A percentile compares a stretch with the other conserved stretches of the same genome.
Conservation (phyloP, 2,329 filamentous ascomycete species). For the Botryosphaeria dothidea region DNA sequence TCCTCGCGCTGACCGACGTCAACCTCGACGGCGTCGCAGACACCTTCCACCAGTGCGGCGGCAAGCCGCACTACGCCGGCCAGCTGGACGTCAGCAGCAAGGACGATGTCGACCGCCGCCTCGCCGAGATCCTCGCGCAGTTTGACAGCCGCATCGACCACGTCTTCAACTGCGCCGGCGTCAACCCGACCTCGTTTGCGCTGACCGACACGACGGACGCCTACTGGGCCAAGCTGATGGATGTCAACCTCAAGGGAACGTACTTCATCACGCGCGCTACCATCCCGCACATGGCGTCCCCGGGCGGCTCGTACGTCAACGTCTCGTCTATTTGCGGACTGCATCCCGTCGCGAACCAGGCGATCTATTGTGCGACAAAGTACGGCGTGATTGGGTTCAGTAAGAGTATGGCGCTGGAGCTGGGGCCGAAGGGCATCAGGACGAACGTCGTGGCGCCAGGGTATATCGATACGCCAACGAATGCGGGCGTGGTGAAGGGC, state of each 20-base stretch:
- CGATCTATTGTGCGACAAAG: slow-evolving; percentile 81
- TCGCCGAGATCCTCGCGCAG: slow-evolving; percentile 57
- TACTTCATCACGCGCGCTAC: slow-evolving; percentile 97
- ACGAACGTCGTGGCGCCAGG: slow-evolving; percentile 28
- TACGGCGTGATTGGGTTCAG: slow-evolving; percentile 91
- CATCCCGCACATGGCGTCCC: slow-evolving; percentile 96
- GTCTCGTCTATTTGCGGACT: slow-evolving; percentile 96
- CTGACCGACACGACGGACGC: slow-evolving; percentile 97
- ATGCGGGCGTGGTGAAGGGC: slow-evolving; percentile 52
- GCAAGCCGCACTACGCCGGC: slow-evolving; percentile 88
- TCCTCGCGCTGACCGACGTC: slow-evolving; percentile 89
- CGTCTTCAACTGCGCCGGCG: slow-evolving; percentile 96
- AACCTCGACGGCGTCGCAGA: slow-evolving; percentile 86
- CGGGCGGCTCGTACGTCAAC: slow-evolving; percentile 95
- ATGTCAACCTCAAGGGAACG: slow-evolving; percentile 89
- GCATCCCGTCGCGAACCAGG: slow-evolving; percentile 98
- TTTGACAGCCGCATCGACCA: slow-evolving; percentile 91
- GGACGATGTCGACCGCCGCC: slow-evolving; percentile 62
- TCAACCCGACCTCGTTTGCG: slow-evolving; percentile 83
- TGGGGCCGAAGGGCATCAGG: slow-evolving; percentile 14
- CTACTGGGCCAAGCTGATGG: slow-evolving; percentile 88
- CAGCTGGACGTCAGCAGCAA: slow-evolving; percentile 84
- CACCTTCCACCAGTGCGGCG: slow-evolving; percentile 76
- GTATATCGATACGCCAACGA: slow-evolving; percentile 50
- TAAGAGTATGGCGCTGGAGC: slow-evolving; percentile 19